These are phyloP conservation scores for Lentinula novae-zelandiae DNA, from an alignment of 1,284 basidiomycete genomes.

Conservation along the genomic window DNA sequence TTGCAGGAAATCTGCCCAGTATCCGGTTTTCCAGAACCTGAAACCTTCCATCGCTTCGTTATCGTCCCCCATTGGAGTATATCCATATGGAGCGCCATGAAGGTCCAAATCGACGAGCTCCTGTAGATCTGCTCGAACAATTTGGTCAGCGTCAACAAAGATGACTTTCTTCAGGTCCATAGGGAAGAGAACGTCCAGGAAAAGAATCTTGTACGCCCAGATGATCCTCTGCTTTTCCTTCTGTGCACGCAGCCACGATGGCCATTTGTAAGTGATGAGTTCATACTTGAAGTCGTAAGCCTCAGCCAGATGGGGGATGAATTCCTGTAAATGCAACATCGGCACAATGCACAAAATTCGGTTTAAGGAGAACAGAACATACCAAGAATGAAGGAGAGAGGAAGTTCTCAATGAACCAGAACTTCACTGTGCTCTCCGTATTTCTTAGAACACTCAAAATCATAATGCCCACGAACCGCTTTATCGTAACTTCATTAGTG, in stretches of 20 bases:
- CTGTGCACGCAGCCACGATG: slow-evolving; percentile 93
- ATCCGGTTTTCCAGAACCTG: slow-evolving; percentile 97
- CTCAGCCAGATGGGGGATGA: slow-evolving; percentile 88
- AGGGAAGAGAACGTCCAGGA: slow-evolving; percentile 97
- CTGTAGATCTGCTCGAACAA: slow-evolving; percentile 92
- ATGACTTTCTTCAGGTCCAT: slow-evolving; percentile 98
- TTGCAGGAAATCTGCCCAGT: slow-evolving; percentile 84
- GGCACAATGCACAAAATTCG: slow-evolving; percentile 2
- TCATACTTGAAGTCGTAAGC: slow-evolving; percentile 96
- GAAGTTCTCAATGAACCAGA: slow-evolving; percentile 99
- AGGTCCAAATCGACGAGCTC: slow-evolving; percentile 91
- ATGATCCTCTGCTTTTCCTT: slow-evolving; percentile 98
- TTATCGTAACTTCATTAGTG: not conserved
- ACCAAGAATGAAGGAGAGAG: slow-evolving; percentile 95
- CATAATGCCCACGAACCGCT: slow-evolving; percentile 99
- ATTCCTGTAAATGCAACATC: slow-evolving; percentile 55
- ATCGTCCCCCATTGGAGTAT: slow-evolving; percentile 97
- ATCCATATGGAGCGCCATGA: slow-evolving; percentile 89
- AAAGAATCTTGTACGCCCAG: slow-evolving; percentile 99
- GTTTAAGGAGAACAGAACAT: slow-evolving; percentile 20
- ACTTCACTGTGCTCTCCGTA: slow-evolving; percentile 92
- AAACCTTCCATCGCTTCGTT: slow-evolving; percentile 95
- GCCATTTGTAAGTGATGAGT: slow-evolving; percentile 98
- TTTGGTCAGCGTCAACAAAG: slow-evolving; percentile 97
- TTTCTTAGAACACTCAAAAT: slow-evolving; percentile 93